phyloP scores from a whole-genome alignment of 2,329 filamentous ascomycete genomes.

The Fusarium metavorans region DNA sequence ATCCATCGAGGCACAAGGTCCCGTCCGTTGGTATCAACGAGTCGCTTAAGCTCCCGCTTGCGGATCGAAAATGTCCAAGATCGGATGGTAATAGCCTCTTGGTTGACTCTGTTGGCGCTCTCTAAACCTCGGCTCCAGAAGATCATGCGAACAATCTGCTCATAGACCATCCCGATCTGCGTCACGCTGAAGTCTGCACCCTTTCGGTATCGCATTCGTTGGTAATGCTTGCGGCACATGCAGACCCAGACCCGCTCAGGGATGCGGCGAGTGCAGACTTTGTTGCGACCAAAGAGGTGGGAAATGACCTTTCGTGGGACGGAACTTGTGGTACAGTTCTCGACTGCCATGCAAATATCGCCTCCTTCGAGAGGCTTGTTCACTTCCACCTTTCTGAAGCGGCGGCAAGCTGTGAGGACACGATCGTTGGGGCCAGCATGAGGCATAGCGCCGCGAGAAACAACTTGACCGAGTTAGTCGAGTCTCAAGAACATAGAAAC shows the following conservation, averaged over 20 bases:
- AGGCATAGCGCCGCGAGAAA: constrained; percentile 1
- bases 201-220: constrained; percentile 78
- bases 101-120: constrained; percentile 41
- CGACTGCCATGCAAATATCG: constrained; percentile 65
- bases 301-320: constrained; percentile 80
- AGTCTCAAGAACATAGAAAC: not conserved
- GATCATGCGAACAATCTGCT: constrained; percentile 72
- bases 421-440: constrained; percentile 31
- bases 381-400: constrained; percentile 28
- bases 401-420: constrained; percentile 34
- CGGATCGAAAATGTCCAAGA: constrained; percentile 72
- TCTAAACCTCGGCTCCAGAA: constrained; percentile 69
- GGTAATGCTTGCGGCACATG: constrained; percentile 86
- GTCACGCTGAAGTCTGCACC: constrained; percentile 68
- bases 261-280: constrained; percentile 78
- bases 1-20: constrained; percentile 57
- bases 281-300: constrained; percentile 87
- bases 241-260: constrained; percentile 78
- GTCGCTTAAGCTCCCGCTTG: constrained; percentile 72
- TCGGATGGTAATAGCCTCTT: constrained; percentile 49
- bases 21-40: constrained; percentile 51
- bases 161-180: constrained; percentile 73
- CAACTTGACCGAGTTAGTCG: constrained; percentile 12
- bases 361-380: constrained; percentile 40
- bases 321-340: constrained; percentile 69